Evolutionary conservation across 2,329 filamentous ascomycete species (phyloP), one percentile per base, ranked within the genome.

Genomic region (Pyrenochaeta sp.): DNA sequence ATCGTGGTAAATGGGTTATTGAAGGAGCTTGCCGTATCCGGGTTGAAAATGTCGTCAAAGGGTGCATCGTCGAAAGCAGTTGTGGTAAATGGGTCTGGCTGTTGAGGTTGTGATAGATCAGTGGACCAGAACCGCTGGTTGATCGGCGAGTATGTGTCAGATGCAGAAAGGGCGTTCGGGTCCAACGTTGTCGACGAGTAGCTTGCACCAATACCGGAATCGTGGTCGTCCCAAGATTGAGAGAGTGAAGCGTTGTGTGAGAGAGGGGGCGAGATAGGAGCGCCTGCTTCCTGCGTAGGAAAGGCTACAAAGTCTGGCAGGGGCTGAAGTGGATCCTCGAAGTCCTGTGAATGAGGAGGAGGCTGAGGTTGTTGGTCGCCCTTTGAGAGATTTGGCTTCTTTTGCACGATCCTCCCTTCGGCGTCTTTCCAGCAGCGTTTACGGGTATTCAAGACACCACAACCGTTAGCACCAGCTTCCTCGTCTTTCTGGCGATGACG

Each of bases 1-100:
- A 81, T 81, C 1, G 83, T 84, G 2, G 83, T 84, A 61, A 83
- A 86, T 4, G 83, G 83, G 69, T 84, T 83, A 41, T 86, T 85
- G 60, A 86, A 86, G 0, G 82, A 84, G 56, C 77, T 83, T 20
- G 82, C 82, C 37, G 82, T 85, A 57, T 85, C 82, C 30, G 82
- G 77, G 43, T 79, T 79, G 55, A 85, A 84, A 22, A 80, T 75
- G 36, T 84, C 78, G 37, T 81, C 78, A 53, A 78, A 80, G 11
- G 69, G 66, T 13, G 68, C 60, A 65, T 68, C 61, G 53, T 65
- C 53, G 49, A 62, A 53, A 34, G 52, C 30, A 44, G 55, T 47
- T 19, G 54, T 35, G 19, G 45, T 37, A 7, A 65, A 57, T 9
- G 55, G 30, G 15, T 60, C 55, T 29, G 61, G 50, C 51, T 67